Evolutionary conservation across 768 basidiomycete species (phyloP).

Genomic region (Chlorophyllum brunneum): DNA sequence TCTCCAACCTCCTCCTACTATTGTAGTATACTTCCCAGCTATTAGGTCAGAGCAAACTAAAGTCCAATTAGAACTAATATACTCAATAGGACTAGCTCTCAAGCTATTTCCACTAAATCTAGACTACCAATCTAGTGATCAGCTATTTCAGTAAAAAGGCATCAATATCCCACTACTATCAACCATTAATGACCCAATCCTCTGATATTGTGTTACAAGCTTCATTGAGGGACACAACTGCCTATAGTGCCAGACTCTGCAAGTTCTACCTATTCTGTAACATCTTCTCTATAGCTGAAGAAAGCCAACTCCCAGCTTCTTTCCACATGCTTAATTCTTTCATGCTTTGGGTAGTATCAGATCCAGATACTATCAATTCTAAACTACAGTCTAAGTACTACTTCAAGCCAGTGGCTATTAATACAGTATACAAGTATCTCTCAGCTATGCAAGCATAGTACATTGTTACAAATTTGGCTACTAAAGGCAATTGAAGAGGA

Average conservation of each 20-base stretch:
- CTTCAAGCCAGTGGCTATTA: constrained; percentile 29
- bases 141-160: constrained; percentile 24
- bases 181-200: constrained; percentile 17
- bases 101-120: constrained; percentile 20
- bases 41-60: too few species aligned
- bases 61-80: neutral
- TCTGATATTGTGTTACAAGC: constrained; percentile 2
- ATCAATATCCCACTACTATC: constrained; percentile 23
- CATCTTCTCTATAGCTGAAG: constrained; percentile 27
- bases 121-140: neutral
- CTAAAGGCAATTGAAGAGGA: too few species aligned
- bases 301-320: constrained; percentile 21
- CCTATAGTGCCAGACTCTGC: constrained; percentile 22
- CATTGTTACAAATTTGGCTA: too few species aligned
- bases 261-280: constrained; percentile 25
- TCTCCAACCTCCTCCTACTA: neutral
- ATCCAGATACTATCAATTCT: constrained; percentile 18
- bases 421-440: constrained; percentile 28
- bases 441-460: constrained; percentile 34
- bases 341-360: constrained; percentile 29
- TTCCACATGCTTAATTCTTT: constrained; percentile 30
- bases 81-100: neutral
- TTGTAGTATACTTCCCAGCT: neutral
- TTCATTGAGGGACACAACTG: neutral
- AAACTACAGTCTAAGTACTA: constrained; percentile 6